These are phyloP conservation scores for Anthracocystis panici-leucophaei DNA, from an alignment of 1,284 basidiomycete genomes.

Conservation along the genomic window DNA sequence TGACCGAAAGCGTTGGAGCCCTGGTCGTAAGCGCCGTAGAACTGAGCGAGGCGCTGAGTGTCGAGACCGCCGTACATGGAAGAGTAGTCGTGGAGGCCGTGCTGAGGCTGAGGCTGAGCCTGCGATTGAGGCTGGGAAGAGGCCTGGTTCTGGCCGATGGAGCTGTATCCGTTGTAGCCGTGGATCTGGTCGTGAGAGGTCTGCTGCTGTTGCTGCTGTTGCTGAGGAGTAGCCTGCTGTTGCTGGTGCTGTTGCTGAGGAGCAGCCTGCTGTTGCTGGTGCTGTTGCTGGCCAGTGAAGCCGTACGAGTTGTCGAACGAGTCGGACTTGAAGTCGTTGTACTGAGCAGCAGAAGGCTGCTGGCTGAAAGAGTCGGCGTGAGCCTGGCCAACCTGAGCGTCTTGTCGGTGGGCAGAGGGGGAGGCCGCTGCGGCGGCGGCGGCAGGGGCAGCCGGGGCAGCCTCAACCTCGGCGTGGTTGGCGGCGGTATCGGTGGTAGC, in stretches of 20 bases:
- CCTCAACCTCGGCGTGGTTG: conserved; percentile 16
- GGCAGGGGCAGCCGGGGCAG: conserved; percentile 19
- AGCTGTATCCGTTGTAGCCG: conserved; percentile 57
- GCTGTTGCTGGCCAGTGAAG: conserved; percentile 46
- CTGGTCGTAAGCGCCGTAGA: conserved; percentile 65
- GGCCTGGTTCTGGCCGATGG: conserved; percentile 38
- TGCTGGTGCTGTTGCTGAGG: conserved; percentile 37
- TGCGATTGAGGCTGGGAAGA: conserved; percentile 39
- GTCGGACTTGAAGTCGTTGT: conserved; percentile 54
- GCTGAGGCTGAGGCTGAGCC: conserved; percentile 51
- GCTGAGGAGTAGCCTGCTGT: conserved; percentile 16
- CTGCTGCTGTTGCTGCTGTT: conserved; percentile 40
- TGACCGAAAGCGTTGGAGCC: conserved; percentile 51
- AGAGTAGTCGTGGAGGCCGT: conserved; percentile 54
- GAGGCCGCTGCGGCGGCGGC: conserved; percentile 23
- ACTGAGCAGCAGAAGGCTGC: conserved; percentile 34
- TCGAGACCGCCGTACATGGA: conserved; percentile 65
- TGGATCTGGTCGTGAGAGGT: conserved; percentile 50
- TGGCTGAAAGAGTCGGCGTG: conserved; percentile 42
- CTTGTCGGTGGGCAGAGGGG: conserved; percentile 37
- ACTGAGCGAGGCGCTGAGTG: conserved; percentile 61
- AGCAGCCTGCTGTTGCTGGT: conserved; percentile 26
- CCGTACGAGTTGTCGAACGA: conserved; percentile 54
- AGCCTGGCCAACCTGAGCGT: conserved; percentile 34
- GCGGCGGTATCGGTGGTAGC: conserved; percentile 17